Conservation (phyloP, 164 flowering plant genomes). For the Umbellularia californica region DNA sequence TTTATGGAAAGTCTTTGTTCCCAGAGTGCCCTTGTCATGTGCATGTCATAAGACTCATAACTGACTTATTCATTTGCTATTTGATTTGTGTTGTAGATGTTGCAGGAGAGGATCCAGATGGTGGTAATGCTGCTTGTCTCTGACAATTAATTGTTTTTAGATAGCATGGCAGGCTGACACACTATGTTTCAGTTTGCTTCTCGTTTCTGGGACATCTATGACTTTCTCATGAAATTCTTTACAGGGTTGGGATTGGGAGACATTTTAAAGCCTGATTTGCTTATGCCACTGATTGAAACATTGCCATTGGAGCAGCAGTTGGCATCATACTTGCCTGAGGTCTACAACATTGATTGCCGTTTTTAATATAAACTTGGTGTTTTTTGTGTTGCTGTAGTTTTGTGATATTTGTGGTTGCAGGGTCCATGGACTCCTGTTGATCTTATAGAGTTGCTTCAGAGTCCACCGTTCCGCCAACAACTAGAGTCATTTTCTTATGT, state of each 20-base stretch:
- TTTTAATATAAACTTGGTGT: not conserved
- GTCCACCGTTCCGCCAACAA: conserved; percentile 97
- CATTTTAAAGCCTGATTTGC: conserved; percentile 81
- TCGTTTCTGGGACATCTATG: not conserved
- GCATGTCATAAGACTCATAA: not conserved
- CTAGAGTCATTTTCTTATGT: conserved; percentile 94
- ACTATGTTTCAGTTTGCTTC: not conserved
- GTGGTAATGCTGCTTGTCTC: conserved; percentile 37
- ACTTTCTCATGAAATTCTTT: conserved; percentile 1
- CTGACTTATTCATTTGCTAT: conserved; percentile 8
- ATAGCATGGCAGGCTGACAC: not conserved
- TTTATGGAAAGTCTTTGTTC: not conserved
- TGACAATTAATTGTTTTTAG: not conserved
- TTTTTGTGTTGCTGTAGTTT: conserved; percentile 8
- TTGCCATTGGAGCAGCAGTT: conserved; percentile 61
- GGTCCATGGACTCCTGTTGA: conserved; percentile 73
- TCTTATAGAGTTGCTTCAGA: conserved; percentile 77
- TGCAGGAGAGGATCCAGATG: conserved; percentile 57
- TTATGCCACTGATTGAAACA: conserved; percentile 66
- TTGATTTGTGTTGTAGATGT: conserved; percentile 35
- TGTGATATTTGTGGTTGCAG: conserved; percentile 34
- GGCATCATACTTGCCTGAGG: conserved; percentile 88
- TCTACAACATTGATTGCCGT: conserved; percentile 19
- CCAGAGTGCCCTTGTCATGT: not conserved
- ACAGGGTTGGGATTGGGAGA: conserved; percentile 81